A percentile compares a stretch with the other conserved stretches of the same genome.
Conservation (phyloP, 1,284 basidiomycete species). For the Fistulina hepatica region DNA sequence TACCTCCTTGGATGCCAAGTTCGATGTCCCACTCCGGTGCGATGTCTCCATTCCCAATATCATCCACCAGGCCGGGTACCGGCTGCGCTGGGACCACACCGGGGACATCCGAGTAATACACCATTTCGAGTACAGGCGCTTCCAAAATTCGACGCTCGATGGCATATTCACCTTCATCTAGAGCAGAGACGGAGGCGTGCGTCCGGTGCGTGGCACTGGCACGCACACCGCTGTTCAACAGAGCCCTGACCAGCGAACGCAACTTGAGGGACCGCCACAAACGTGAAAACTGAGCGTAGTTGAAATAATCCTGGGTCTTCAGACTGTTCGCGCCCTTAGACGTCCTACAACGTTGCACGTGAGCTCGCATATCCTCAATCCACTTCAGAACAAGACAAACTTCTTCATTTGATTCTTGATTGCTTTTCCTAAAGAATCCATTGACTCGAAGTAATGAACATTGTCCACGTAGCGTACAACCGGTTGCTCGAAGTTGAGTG, state of each 20-base stretch:
- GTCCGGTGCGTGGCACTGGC: conserved; percentile 22
- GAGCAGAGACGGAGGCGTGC: conserved; percentile 6
- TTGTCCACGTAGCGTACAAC: conserved; percentile 67
- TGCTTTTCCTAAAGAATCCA: conserved; percentile 54
- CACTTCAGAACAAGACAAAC: conserved; percentile 25
- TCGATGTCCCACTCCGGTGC: conserved; percentile 92
- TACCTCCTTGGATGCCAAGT: conserved; percentile 63
- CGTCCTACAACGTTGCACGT: conserved; percentile 3
- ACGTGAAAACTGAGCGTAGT: conserved; percentile 38
- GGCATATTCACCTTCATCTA: conserved; percentile 64
- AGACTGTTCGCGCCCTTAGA: conserved; percentile 19
- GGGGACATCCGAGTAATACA: conserved; percentile 74
- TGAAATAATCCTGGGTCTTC: conserved; percentile 26
- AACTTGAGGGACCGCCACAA: conserved; percentile 46
- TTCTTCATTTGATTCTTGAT: conserved; percentile 49
- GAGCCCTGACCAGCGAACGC: neutral
- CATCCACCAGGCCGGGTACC: conserved; percentile 32
- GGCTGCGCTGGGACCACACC: conserved; percentile 46
- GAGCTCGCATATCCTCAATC: neutral
- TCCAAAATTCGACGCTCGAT: conserved; percentile 78
- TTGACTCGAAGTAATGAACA: conserved; percentile 56
- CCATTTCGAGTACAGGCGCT: conserved; percentile 61
- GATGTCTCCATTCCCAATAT: conserved; percentile 77
- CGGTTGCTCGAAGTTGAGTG: conserved; percentile 57
- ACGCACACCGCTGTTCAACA: conserved; percentile 13